These are phyloP conservation scores for Pythium rhizo-oryzae DNA, from an alignment of 352 stramenopile genomes.

Conservation along the genomic window DNA sequence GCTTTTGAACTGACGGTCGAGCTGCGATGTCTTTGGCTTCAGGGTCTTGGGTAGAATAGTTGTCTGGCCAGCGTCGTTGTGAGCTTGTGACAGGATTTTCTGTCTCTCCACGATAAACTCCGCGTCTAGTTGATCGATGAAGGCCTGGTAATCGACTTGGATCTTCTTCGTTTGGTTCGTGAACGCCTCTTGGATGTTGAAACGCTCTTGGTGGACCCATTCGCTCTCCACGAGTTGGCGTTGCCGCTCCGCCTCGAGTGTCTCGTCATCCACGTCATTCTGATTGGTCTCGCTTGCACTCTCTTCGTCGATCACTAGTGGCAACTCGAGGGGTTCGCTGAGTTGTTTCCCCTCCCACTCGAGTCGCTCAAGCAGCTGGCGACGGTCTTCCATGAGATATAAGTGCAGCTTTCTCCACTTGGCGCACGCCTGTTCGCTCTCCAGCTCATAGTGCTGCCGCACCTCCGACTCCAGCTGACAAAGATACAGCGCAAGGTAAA, in stretches of 20 bases:
- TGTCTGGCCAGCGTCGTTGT: neutral
- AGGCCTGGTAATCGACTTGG: constrained; percentile 46
- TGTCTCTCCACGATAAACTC: constrained; percentile 39
- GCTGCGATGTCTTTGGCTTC: neutral
- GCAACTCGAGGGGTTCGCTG: neutral
- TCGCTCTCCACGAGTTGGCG: constrained; percentile 38
- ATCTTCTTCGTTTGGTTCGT: constrained; percentile 62
- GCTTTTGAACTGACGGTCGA: constrained; percentile 40
- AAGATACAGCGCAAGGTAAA: neutral
- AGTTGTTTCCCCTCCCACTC: constrained; percentile 39
- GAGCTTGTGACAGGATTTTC: constrained; percentile 29
- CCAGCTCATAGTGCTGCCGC: constrained; percentile 56
- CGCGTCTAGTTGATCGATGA: constrained; percentile 46
- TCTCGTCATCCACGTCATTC: constrained; percentile 22
- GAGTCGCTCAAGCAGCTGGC: constrained; percentile 32
- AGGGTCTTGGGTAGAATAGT: too few relatives aligned
- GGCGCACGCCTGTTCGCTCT: constrained; percentile 48
- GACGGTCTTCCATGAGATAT: constrained; percentile 26
- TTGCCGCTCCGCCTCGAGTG: constrained; percentile 29
- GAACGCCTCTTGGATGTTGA: constrained; percentile 73
- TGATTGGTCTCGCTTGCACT: neutral
- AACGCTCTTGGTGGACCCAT: constrained; percentile 66
- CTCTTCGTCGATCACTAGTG: neutral
- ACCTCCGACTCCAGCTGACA: constrained; percentile 59
- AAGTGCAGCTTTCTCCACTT: constrained; percentile 60